These are phyloP conservation scores for Sisymbrium altissimum DNA, from an alignment of 345 rosid species.

Conservation along the genomic window DNA sequence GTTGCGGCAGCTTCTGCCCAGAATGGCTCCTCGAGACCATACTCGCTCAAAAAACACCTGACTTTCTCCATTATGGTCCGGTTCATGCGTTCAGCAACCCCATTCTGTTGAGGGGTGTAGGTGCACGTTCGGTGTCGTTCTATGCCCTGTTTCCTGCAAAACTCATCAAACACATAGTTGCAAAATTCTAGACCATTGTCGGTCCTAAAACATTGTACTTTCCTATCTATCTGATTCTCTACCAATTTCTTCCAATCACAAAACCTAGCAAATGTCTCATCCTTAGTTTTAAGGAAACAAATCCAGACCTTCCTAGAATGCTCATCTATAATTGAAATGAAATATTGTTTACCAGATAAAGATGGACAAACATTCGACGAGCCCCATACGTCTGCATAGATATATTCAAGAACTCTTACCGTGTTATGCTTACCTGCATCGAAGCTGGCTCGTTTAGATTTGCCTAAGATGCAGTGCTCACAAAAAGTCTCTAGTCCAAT, in stretches of 20 bases:
- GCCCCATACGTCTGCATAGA: not conserved
- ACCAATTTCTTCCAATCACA: not conserved
- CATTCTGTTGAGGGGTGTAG: not conserved
- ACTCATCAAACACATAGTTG: not conserved
- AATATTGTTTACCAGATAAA: not conserved
- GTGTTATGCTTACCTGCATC: no score
- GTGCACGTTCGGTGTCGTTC: not conserved
- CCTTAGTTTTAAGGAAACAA: not conserved
- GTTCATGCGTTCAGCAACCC: not conserved
- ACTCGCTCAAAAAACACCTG: not conserved
- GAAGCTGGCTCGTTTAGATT: not conserved
- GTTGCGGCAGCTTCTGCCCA: not conserved
- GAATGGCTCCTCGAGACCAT: not conserved
- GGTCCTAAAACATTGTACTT: not conserved
- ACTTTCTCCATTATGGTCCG: not conserved
- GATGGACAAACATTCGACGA: not conserved
- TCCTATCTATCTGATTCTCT: not conserved
- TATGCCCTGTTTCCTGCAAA: not conserved
- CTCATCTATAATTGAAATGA: not conserved
- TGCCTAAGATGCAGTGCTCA: not conserved
- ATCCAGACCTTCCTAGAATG: not conserved
- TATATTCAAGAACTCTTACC: not conserved
- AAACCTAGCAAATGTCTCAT: not conserved
- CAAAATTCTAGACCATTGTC: not conserved
- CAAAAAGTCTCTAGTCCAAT: not conserved